These are phyloP conservation scores for Hericium rajendrae DNA, from an alignment of 768 basidiomycete genomes.

Conservation along the genomic window DNA sequence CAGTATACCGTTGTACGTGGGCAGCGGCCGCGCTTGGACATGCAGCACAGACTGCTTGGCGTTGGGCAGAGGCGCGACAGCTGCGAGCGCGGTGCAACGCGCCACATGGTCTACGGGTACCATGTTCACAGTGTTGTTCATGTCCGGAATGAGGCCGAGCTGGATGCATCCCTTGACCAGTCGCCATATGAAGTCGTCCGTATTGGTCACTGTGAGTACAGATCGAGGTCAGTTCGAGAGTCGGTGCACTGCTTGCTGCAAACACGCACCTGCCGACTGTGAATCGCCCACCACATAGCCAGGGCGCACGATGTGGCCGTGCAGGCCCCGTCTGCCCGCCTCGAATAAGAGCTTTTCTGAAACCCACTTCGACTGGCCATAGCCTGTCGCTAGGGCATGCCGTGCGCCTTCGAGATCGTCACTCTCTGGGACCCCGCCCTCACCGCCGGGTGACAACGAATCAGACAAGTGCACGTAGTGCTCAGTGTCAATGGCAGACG, in stretches of 20 bases:
- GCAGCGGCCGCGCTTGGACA: constrained; percentile 75
- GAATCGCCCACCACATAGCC: constrained; percentile 97
- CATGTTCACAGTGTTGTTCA: constrained; percentile 98
- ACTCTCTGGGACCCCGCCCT: constrained; percentile 70
- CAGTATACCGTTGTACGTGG: constrained; percentile 84
- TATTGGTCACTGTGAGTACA: constrained; percentile 72
- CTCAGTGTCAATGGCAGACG: constrained; percentile 87
- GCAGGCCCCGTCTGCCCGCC: constrained; percentile 78
- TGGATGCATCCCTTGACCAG: constrained; percentile 98
- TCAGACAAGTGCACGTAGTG: constrained; percentile 87
- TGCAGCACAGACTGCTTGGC: constrained; percentile 56
- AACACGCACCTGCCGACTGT: constrained; percentile 55
- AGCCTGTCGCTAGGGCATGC: constrained; percentile 71
- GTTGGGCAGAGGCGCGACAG: constrained; percentile 43
- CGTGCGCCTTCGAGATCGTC: constrained; percentile 87
- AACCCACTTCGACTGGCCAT: constrained; percentile 98
- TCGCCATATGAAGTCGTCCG: constrained; percentile 96
- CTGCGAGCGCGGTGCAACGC: constrained; percentile 64
- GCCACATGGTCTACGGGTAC: constrained; percentile 97
- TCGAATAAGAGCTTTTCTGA: constrained; percentile 91
- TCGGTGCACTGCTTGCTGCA: constrained; percentile 16
- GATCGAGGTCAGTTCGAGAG: not conserved
- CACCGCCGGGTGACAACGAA: constrained; percentile 35
- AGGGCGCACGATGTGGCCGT: constrained; percentile 81
- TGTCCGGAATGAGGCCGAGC: constrained; percentile 92